Conservation (phyloP, 2,329 filamentous ascomycete species). For the Fonsecaea pedrosoi region DNA sequence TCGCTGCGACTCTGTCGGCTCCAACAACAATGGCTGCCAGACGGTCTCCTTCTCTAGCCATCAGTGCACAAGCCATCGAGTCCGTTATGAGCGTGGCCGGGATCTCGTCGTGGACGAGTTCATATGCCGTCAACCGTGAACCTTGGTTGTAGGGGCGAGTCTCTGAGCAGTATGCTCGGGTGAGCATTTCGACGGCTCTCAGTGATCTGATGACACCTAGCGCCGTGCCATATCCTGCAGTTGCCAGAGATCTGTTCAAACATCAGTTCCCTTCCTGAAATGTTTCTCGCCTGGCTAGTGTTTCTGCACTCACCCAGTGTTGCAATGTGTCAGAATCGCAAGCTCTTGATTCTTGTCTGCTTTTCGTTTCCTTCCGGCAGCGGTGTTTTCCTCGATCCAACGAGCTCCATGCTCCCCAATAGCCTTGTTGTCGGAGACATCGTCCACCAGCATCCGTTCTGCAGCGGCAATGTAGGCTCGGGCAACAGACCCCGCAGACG, state of each 20-base stretch:
- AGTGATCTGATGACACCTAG: constrained; percentile 91
- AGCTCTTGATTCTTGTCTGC: constrained; percentile 55
- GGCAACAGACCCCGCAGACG: constrained; percentile 60
- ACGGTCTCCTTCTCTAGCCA: constrained; percentile 65
- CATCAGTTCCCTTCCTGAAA: constrained; percentile 25
- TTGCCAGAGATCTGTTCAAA: constrained; percentile 77
- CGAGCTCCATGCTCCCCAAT: constrained; percentile 84
- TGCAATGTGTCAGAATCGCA: constrained; percentile 95
- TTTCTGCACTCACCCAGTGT: constrained; percentile 73
- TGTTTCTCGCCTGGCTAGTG: constrained; percentile 4
- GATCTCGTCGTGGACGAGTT: constrained; percentile 92
- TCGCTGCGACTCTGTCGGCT: constrained; percentile 91
- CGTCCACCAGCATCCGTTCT: constrained; percentile 84
- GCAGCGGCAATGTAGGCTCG: constrained; percentile 77
- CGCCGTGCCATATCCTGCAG: constrained; percentile 96
- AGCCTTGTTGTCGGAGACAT: constrained; percentile 82
- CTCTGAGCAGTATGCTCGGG: constrained; percentile 93
- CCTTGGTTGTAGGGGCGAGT: constrained; percentile 98
- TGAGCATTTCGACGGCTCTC: constrained; percentile 68
- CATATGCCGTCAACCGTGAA: constrained; percentile 90
- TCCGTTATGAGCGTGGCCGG: constrained; percentile 92
- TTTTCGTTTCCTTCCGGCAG: constrained; percentile 55
- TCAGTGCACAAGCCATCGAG: constrained; percentile 91
- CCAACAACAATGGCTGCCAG: constrained; percentile 91
- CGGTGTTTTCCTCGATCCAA: constrained; percentile 73